Base-by-base conservation (phyloP, 257 asterid genomes). In the Echites panduratus region DNA sequence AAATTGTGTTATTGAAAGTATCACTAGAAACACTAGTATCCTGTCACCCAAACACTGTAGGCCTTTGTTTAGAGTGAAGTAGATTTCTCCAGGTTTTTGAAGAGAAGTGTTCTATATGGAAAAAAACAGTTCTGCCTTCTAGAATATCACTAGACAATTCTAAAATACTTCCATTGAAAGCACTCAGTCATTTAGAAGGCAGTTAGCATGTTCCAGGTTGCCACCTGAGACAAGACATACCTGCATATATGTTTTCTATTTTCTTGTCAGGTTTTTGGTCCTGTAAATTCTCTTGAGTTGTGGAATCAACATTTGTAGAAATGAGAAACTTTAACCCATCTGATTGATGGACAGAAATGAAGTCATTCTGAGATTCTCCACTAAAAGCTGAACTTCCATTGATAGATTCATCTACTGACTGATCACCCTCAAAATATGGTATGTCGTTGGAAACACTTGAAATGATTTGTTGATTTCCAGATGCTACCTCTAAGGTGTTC, bases 301-400 rank as follows among this genome's bases (percentile, higher is more conserved):
- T 57, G 26, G 87, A 77, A 61, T 70, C 88, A 35, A 74, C 73
- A 52, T 66, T 58, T 27, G 90, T 76, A 54, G 91, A 72, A 73
- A 85, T 77, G 68, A 66, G 81, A 73, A 84, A 22, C 79, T 78
- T 83, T 44, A 78, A 49, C 65, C 86, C 92, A 81, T 73, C 90
- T 59, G 81, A 79, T 73, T 70, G 78, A 56, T 85, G 32, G 71
- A 76, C 71, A 57, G 81, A 70, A 68, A 70, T 61, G 53, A 58
- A 50, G 75, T 72, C 74, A 71, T 78, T 78, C 45, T 75, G 63
- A 75, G 70, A 50, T 32, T 75, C 82, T 38, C 71, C 88, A 44
- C 68, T 71, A 57, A 76, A 58, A 69, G 75, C 80, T 62, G 79
- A 82, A 78, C 79, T 72, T 59, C 27, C 69, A 54, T 70, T 75